A percentile compares a stretch with the other conserved stretches of the same genome.
Conservation (phyloP, 2,329 filamentous ascomycete genomes). For the Ophiostoma pallidulum region DNA sequence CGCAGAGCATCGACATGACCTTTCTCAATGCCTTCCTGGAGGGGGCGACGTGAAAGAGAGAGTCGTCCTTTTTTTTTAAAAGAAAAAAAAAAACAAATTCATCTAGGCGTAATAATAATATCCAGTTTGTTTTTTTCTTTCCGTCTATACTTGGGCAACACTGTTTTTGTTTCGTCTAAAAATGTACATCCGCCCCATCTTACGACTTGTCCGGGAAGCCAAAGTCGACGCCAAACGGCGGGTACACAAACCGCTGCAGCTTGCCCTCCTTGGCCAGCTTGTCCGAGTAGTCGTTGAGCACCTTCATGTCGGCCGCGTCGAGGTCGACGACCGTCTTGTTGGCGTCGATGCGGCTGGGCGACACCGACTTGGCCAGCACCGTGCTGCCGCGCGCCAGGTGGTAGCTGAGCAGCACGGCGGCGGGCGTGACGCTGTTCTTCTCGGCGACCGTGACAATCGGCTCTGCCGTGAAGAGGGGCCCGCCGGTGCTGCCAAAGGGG, state of each 20-base stretch:
- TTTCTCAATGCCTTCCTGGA: no score
- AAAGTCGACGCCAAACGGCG: conserved; percentile 58
- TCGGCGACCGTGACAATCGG: conserved; percentile 54
- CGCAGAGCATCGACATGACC: no score
- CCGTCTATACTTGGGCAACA: no score
- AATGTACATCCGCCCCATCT: neutral
- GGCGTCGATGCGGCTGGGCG: conserved; percentile 55
- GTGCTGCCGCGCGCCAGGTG: conserved; percentile 60
- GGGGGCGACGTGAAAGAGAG: no score
- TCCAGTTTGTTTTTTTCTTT: neutral
- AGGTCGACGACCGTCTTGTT: conserved; percentile 60
- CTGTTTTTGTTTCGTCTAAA: neutral
- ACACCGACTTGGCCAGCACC: conserved; percentile 66
- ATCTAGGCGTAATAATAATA: no score
- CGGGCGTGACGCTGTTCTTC: conserved; percentile 51
- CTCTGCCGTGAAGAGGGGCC: conserved; percentile 54
- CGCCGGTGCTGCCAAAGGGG: conserved; percentile 54
- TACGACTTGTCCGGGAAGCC: conserved; percentile 59
- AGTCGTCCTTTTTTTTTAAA: no score
- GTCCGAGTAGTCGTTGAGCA: conserved; percentile 44
- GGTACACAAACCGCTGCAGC: conserved; percentile 55
- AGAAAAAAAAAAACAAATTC: no score
- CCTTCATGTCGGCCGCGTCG: conserved; percentile 52
- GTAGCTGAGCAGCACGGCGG: conserved; percentile 59
- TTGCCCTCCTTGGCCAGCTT: conserved; percentile 40